Conservation (phyloP, 306 rosid genomes). For the Quercus ilex region DNA sequence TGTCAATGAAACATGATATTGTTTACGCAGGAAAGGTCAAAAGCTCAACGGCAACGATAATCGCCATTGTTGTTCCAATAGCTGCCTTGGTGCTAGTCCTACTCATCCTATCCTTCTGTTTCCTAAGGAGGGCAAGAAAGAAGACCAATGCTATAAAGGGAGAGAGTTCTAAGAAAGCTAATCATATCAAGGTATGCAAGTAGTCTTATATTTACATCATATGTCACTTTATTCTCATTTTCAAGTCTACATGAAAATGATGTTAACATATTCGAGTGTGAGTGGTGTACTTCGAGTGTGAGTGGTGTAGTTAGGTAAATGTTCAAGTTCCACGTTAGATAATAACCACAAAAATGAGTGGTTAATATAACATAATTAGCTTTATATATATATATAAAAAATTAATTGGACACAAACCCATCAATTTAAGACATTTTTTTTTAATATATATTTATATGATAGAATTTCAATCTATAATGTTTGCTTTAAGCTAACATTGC, state of each 20-base stretch:
- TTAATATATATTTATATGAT: too few species aligned
- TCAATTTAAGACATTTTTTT: too few species aligned
- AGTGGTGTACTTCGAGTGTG: too few species aligned
- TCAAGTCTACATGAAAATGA: too few species aligned
- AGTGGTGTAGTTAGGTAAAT: too few species aligned
- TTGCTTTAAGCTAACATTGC: background rate
- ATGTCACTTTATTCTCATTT: background rate
- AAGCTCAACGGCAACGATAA: constrained; percentile 5
- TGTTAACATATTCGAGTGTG: too few species aligned
- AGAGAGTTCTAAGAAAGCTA: background rate
- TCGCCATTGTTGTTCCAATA: constrained; percentile 24
- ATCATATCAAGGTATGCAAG: background rate
- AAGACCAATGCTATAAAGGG: background rate
- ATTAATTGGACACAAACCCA: too few species aligned
- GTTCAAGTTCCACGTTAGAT: too few species aligned
- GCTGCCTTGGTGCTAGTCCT: constrained; percentile 10
- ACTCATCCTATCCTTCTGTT: background rate
- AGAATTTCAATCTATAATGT: too few species aligned
- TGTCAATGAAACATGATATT: background rate
- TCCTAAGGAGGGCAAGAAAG: constrained; percentile 15
- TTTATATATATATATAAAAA: too few species aligned
- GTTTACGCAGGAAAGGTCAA: background rate
- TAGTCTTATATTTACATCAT: background rate
- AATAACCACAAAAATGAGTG: too few species aligned
- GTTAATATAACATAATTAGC: too few species aligned